Percentiles rank a stretch among this genome's conserved stretches.
Evolutionary conservation across 2,329 filamentous ascomycete species (phyloP).

Genomic region (Dactylellina drechsleri): DNA sequence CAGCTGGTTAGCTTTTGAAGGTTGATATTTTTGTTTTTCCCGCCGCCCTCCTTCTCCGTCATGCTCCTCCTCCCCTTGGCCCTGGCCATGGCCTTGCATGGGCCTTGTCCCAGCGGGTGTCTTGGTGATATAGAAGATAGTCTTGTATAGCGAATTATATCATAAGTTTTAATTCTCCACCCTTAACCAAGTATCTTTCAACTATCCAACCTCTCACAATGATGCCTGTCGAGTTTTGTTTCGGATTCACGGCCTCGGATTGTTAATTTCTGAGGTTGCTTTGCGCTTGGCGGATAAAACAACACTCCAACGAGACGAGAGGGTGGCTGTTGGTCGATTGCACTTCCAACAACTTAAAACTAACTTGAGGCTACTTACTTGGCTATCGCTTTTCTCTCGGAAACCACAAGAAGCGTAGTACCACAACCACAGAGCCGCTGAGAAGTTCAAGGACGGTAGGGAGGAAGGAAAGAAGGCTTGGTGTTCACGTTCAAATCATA

Average conservation of each 20-base stretch:
- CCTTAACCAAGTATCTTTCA: neutral
- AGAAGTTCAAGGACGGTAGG: neutral
- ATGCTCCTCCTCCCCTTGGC: no score
- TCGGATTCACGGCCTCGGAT: constrained; percentile 2
- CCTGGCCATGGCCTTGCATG: no score
- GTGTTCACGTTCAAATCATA: no score
- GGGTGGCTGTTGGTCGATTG: no score
- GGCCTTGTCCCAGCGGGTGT: no score
- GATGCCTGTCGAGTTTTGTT: constrained; percentile 6
- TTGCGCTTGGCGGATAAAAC: constrained; percentile 17
- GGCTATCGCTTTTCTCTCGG: constrained; percentile 19
- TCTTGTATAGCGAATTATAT: no score
- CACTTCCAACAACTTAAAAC: no score
- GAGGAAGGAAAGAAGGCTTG: neutral
- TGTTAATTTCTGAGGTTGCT: neutral
- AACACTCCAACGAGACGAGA: constrained; percentile 5
- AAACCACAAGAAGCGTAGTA: constrained; percentile 6
- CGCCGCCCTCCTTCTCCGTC: no score
- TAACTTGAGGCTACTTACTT: no score
- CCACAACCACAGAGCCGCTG: neutral
- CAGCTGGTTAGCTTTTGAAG: no score
- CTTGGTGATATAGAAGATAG: no score
- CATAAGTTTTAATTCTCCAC: constrained; percentile 18
- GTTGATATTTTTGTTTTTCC: no score
- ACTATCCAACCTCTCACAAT: neutral